Conservation (phyloP, 1,139 yeast genomes). For the Starmera stellimalicola region DNA sequence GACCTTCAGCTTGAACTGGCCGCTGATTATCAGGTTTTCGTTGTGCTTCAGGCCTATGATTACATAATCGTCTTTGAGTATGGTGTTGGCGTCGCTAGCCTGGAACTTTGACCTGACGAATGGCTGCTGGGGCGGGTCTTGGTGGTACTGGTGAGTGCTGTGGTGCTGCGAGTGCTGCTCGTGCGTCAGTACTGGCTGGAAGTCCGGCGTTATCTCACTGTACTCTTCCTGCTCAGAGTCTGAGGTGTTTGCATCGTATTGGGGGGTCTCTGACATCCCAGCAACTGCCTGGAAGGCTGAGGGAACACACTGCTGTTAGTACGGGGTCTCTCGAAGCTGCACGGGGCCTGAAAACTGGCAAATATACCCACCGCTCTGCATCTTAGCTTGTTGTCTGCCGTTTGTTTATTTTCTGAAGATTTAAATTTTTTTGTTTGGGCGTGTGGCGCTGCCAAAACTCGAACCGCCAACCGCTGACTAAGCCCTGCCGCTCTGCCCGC, state of each 20-base stretch:
- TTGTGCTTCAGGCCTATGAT: slow-evolving; percentile 33
- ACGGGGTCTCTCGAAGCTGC: not conserved
- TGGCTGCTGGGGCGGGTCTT: slow-evolving; percentile 9
- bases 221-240: slow-evolving; percentile 6
- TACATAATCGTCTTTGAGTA: slow-evolving; percentile 24
- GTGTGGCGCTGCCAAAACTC: no score
- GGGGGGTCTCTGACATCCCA: slow-evolving; percentile 7
- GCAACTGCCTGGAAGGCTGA: slow-evolving; percentile 13
- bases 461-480: no score
- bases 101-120: slow-evolving; percentile 23
- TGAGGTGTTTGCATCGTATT: slow-evolving; percentile 12
- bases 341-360: not conserved
- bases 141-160: not conserved
- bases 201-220: no score
- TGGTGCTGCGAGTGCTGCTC: not conserved
- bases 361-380: not conserved
- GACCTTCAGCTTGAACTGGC: slow-evolving; percentile 45
- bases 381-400: no score
- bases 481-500: no score
- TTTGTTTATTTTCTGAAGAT: no score
- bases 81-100: slow-evolving; percentile 29
- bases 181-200: no score
- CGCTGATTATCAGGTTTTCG: slow-evolving; percentile 47
- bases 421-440: no score
- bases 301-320: not conserved